These are phyloP conservation scores for Craspedostauros australis DNA, from an alignment of 108 stramenopile species.

Conservation along the genomic window DNA sequence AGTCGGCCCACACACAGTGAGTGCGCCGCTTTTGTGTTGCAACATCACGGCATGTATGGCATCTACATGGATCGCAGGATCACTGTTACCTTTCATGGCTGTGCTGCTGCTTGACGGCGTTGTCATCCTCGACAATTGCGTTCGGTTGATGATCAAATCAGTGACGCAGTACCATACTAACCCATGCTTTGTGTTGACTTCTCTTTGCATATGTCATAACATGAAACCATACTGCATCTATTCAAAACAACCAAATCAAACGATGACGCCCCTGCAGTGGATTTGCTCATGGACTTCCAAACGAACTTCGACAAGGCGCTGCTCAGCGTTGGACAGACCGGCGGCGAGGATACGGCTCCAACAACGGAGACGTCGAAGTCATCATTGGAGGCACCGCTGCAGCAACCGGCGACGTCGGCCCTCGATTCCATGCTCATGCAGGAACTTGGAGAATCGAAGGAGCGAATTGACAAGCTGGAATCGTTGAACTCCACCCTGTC, in stretches of 20 bases:
- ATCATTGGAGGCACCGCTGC: background rate
- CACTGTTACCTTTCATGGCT: background rate
- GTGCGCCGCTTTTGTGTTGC: background rate
- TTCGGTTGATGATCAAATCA: too few relatives aligned
- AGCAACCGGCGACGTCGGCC: background rate
- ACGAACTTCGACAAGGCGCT: constrained; percentile 82
- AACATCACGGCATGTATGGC: background rate
- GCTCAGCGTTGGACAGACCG: constrained; percentile 54
- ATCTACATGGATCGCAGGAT: background rate
- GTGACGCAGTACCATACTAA: too few relatives aligned
- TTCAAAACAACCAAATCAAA: too few relatives aligned
- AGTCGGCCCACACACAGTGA: constrained; percentile 72
- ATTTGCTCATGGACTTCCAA: constrained; percentile 84
- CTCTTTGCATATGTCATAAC: too few relatives aligned
- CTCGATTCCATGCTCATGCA: constrained; percentile 48
- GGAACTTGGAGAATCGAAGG: constrained; percentile 66
- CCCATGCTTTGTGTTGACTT: background rate
- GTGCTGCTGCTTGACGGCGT: too few relatives aligned
- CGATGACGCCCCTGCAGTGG: constrained; percentile 22
- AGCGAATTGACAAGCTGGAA: constrained; percentile 69
- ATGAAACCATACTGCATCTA: too few relatives aligned
- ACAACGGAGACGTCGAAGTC: constrained; percentile 3
- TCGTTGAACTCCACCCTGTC: constrained; percentile 51
- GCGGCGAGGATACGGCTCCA: constrained; percentile 53
- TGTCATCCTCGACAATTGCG: too few relatives aligned